A percentile compares a stretch with the other conserved stretches of the same genome.
Conservation (phyloP, 371 early-diverging fungal genomes). For the Apophysomyces variabilis region DNA sequence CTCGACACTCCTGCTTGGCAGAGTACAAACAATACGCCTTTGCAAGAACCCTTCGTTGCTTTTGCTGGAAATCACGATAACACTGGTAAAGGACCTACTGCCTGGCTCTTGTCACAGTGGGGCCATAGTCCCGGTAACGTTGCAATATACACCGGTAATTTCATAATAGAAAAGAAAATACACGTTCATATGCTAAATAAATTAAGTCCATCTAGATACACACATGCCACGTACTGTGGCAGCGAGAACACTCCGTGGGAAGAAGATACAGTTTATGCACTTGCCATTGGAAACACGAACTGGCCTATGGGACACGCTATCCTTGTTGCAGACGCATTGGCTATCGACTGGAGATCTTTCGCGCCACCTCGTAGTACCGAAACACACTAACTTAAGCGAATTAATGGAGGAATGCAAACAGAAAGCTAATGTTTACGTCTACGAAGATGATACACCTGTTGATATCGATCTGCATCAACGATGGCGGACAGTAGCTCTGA, state of each 20-base stretch:
- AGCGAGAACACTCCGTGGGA: neutral
- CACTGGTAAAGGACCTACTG: slow-evolving; percentile 30
- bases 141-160: slow-evolving; percentile 39
- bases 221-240: slow-evolving; percentile 16
- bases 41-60: slow-evolving; percentile 67
- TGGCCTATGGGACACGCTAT: slow-evolving; percentile 22
- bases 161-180: neutral
- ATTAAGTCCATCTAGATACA: slow-evolving; percentile 17
- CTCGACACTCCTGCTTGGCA: slow-evolving; percentile 16
- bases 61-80: slow-evolving; percentile 61
- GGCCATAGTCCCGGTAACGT: slow-evolving; percentile 27
- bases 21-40: slow-evolving; percentile 10
- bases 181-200: neutral
- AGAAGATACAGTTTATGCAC: slow-evolving; percentile 27
- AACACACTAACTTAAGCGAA: neutral
- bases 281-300: slow-evolving; percentile 36
- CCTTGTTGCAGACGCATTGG: slow-evolving; percentile 26
- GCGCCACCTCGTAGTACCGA: neutral
- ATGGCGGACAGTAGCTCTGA: neutral
- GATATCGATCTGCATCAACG: neutral
- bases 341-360: neutral
- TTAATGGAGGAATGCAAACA: neutral
- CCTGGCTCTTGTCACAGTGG: slow-evolving; percentile 43
- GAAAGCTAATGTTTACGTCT: neutral
- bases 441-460: neutral